These are phyloP conservation scores for Parietichytrium sp. DNA, from an alignment of 108 stramenopile genomes.

Conservation along the genomic window DNA sequence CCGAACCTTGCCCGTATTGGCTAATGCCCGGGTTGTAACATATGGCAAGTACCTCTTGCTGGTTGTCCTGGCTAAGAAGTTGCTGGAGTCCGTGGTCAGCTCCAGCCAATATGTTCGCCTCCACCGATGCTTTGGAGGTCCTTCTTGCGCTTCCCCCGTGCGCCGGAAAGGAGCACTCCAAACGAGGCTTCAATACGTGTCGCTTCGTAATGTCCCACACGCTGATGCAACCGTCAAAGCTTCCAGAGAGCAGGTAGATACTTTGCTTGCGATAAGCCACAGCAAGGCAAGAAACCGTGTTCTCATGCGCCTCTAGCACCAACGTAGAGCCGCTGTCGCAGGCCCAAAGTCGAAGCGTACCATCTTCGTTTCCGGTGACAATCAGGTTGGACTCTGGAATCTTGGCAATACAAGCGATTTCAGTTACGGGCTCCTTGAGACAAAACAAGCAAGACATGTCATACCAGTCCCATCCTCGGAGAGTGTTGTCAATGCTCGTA, in stretches of 20 bases:
- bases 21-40: not conserved
- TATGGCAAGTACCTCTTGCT: not conserved
- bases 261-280: not conserved
- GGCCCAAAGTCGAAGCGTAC: constrained; percentile 1
- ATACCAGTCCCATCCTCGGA: constrained; percentile 22
- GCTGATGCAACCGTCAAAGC: not conserved
- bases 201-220: constrained; percentile 25
- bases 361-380: constrained; percentile 28
- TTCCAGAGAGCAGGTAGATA: not conserved
- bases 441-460: constrained; percentile 7
- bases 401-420: not conserved
- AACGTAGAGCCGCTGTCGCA: constrained; percentile 33
- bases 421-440: not conserved
- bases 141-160: not conserved
- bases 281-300: not conserved
- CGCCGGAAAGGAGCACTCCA: constrained; percentile 1
- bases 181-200: not conserved
- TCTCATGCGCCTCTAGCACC: constrained; percentile 5
- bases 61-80: not conserved
- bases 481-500: not conserved
- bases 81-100: no score
- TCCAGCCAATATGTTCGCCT: not conserved
- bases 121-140: not conserved
- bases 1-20: not conserved
- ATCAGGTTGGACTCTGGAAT: not conserved